Percentiles rank a stretch among this genome's conserved stretches.
These are phyloP conservation scores for Psilocybe cubensis DNA, from an alignment of 768 basidiomycete genomes.

Conservation along the genomic window DNA sequence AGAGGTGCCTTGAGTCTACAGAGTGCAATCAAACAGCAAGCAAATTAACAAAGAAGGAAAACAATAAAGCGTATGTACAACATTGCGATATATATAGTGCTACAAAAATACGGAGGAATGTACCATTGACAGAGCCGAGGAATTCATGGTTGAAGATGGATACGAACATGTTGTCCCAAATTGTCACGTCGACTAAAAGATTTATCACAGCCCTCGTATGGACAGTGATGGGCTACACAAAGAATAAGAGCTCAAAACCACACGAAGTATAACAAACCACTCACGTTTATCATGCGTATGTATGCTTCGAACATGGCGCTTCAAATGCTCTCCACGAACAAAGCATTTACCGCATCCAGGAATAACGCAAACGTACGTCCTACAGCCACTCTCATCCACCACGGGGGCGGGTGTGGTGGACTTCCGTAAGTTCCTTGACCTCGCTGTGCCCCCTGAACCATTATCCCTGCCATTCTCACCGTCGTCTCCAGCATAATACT, in stretches of 20 bases:
- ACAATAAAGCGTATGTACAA: too few relatives aligned
- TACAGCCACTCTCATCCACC: conserved; percentile 27
- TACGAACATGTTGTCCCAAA: conserved; percentile 71
- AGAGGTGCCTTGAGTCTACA: too few relatives aligned
- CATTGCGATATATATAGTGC: too few relatives aligned
- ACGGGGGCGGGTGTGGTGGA: conserved; percentile 12
- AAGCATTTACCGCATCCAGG: conserved; percentile 81
- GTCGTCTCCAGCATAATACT: conserved; percentile 4
- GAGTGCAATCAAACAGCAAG: too few relatives aligned
- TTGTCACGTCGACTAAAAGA: conserved; percentile 79
- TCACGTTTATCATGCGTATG: conserved; percentile 86
- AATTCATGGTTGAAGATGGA: conserved; percentile 50
- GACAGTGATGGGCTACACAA: conserved; percentile 57
- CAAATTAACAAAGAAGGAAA: too few relatives aligned
- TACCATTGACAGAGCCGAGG: too few relatives aligned
- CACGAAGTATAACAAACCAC: conserved; percentile 28
- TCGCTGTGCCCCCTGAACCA: background rate
- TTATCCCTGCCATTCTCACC: conserved; percentile 11
- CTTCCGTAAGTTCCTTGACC: conserved; percentile 4
- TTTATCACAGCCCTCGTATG: conserved; percentile 66
- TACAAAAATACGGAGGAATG: too few relatives aligned
- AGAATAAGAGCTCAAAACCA: conserved; percentile 7
- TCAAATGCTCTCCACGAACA: conserved; percentile 78
- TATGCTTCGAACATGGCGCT: conserved; percentile 78
- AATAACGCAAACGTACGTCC: conserved; percentile 69